A percentile compares a stretch with the other conserved stretches of the same genome.
phyloP scores from a whole-genome alignment of 2,329 filamentous ascomycete genomes.

The Neurospora crassa region DNA sequence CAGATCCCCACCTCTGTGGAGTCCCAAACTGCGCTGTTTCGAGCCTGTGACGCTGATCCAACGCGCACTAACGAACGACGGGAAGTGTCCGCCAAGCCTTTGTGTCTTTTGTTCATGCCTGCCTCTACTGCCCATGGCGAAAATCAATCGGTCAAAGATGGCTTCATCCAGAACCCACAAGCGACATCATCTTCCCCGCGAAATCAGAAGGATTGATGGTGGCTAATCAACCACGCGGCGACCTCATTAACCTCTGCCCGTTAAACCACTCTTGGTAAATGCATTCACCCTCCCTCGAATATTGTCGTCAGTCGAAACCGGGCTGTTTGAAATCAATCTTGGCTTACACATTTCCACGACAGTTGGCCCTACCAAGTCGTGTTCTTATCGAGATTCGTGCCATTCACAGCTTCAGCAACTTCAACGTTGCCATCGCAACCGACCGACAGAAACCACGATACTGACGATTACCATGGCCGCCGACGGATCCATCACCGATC shows the following conservation, averaged over 20 bases:
- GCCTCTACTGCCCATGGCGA: not conserved
- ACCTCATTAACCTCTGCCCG: not conserved
- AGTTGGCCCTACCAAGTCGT: not conserved
- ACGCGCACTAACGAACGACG: not conserved
- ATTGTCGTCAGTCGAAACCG: not conserved
- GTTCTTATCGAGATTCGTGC: not conserved
- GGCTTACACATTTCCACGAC: not conserved
- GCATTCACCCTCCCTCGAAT: not conserved
- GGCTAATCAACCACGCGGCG: not conserved
- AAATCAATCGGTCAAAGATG: not conserved
- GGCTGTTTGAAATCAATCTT: not conserved
- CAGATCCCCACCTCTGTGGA: not conserved
- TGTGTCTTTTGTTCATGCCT: not conserved
- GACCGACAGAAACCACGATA: not conserved
- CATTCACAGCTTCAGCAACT: not conserved
- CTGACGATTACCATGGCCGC: slow-evolving; percentile 35
- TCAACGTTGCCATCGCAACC: not conserved
- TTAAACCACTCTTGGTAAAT: not conserved
- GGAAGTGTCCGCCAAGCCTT: not conserved
- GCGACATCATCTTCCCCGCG: not conserved
- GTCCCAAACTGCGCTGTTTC: not conserved
- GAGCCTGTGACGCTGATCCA: not conserved
- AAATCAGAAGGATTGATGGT: not conserved
- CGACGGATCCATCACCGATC: slow-evolving; percentile 52
- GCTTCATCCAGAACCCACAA: not conserved